A percentile compares a stretch with the other conserved stretches of the same genome.
Conservation (phyloP, 208 protist species). For the Trypanosoma conorhini region DNA sequence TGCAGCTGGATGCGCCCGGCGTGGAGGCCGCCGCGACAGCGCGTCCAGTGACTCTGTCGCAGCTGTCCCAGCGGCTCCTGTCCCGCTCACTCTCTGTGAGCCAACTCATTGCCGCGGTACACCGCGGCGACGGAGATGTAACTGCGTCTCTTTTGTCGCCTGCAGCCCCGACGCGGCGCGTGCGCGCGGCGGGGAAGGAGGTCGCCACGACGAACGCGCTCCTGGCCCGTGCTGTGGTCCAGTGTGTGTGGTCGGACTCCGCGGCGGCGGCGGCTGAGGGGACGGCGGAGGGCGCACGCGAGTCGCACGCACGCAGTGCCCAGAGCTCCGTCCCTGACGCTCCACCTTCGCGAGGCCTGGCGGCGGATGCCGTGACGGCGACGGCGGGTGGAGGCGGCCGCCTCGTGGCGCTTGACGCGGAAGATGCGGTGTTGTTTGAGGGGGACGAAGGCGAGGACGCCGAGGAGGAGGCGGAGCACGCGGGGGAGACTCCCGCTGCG, state of each 20-base stretch:
- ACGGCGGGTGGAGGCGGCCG: background rate
- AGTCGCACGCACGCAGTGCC: background rate
- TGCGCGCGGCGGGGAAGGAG: background rate
- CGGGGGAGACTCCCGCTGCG: background rate
- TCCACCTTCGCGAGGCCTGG: background rate
- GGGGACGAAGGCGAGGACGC: background rate
- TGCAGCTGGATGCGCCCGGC: background rate
- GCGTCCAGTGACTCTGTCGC: background rate
- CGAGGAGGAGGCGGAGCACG: background rate
- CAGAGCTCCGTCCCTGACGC: background rate
- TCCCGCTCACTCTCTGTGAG: constrained; percentile 17
- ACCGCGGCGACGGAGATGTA: background rate
- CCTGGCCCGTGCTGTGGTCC: constrained; percentile 6
- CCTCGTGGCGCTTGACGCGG: background rate
- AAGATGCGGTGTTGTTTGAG: background rate
- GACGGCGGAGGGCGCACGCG: background rate
- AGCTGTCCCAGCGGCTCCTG: constrained; percentile 7
- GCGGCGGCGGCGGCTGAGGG: background rate
- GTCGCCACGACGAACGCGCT: background rate
- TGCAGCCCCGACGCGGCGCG: too few species aligned
- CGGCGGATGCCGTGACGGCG: background rate
- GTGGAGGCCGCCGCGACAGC: background rate
- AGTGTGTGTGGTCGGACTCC: constrained; percentile 6
- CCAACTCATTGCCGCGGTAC: constrained; percentile 3
- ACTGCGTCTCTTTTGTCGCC: background rate